Evolutionary conservation across 2,329 filamentous ascomycete species (phyloP).

Genomic region (Triangularia verruculosa): DNA sequence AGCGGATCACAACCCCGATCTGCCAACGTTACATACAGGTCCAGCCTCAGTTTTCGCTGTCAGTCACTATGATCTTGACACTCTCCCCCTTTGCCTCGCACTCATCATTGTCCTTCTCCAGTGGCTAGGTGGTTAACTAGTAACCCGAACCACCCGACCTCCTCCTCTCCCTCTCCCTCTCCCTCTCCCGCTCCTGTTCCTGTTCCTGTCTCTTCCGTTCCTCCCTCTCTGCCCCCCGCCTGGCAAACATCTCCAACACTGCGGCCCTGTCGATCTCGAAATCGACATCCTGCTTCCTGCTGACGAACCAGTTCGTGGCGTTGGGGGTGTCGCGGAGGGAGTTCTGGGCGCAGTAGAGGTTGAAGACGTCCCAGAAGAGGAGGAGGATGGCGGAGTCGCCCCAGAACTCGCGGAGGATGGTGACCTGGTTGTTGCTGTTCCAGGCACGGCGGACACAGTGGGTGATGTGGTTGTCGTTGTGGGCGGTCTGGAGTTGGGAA

Average conservation of each 20-base stretch:
- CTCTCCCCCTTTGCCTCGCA: too few relatives aligned
- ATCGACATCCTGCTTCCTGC: not conserved
- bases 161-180: not conserved
- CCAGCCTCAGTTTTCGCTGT: too few relatives aligned
- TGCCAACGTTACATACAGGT: too few relatives aligned
- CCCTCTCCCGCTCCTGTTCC: not conserved
- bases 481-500: not conserved
- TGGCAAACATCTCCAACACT: not conserved
- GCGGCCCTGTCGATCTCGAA: too few relatives aligned
- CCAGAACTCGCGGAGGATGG: not conserved
- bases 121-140: too few relatives aligned
- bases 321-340: not conserved
- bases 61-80: too few relatives aligned
- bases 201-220: not conserved
- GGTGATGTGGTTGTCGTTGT: slow-evolving; percentile 11
- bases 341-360: not conserved
- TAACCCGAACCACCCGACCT: not conserved
- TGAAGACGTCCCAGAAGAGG: slow-evolving; percentile 1
- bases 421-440: not conserved
- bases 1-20: too few relatives aligned
- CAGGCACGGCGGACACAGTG: slow-evolving; percentile 14
- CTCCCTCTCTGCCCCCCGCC: too few relatives aligned
- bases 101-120: too few relatives aligned
- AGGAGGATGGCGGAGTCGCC: not conserved
- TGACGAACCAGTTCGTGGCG: not conserved